Conservation (phyloP, 176 grass and related monocot species). For the Puccinellia tenuiflora region DNA sequence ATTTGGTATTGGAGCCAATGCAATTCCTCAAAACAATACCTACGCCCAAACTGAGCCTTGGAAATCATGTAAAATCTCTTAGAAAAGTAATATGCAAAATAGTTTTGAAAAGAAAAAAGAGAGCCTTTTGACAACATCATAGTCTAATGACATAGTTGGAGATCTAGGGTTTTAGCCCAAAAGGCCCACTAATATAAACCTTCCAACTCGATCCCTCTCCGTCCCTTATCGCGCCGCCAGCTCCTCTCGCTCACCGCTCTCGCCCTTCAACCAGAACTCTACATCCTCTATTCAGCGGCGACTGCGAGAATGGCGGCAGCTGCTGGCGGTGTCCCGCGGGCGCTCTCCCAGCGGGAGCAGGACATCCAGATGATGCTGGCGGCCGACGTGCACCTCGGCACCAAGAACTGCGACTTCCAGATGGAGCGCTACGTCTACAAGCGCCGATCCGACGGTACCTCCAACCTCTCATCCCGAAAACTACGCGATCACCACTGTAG, state of each 20-base stretch:
- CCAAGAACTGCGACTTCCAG: conserved; percentile 99
- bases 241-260: neutral
- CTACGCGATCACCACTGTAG: neutral
- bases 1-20: too few species aligned
- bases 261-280: neutral
- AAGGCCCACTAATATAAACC: conserved; percentile 22
- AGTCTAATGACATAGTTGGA: neutral
- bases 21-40: too few species aligned
- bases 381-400: conserved; percentile 84
- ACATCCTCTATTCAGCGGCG: neutral
- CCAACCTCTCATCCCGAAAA: neutral
- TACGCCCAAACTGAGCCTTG: too few species aligned
- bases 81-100: too few species aligned
- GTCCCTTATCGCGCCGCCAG: conserved; percentile 20
- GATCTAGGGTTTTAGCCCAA: conserved; percentile 34
- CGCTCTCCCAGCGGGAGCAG: conserved; percentile 57
- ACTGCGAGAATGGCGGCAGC: conserved; percentile 5
- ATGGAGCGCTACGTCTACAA: conserved; percentile 91
- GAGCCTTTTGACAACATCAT: too few species aligned
- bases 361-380: conserved; percentile 90
- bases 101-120: too few species aligned
- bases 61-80: too few species aligned
- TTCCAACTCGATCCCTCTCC: neutral
- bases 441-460: conserved; percentile 73
- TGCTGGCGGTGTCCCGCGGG: conserved; percentile 18